Base-by-base conservation (phyloP, 2,329 filamentous ascomycete genomes). In the Beauveria scarabaeidicola region DNA sequence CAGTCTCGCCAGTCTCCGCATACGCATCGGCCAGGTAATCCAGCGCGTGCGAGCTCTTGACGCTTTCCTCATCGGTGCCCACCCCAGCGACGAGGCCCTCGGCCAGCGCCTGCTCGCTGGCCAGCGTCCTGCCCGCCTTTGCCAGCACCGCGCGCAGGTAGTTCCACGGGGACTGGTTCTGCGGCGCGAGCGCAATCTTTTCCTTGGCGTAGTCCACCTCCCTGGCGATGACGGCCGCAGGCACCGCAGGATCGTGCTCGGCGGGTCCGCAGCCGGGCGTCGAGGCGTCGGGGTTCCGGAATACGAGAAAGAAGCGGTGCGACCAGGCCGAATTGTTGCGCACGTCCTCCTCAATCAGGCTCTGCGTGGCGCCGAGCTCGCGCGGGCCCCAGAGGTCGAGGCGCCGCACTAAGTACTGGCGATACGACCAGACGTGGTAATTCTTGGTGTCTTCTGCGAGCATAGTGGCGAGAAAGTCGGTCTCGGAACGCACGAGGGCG, bases 241-340 rank as follows among this genome's bases (percentile, higher is more conserved):
- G 84, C 3, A 90, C 78, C 52, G 78, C 72, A 3, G 78, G 74
- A 65, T 87, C 84, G 59, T 73, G 69, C 60, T 79, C 77, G 1
- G 79, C 82, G 2, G 81, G 77, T 29, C 75, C 75, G 8, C 72
- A 70, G n/a, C 70, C 76, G 4, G 74, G 67, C 0, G 81, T 84
- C 13, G 77, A 75, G 25, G 75, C 67, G 1, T 66, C 76, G 21
- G 79, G 87, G 78, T 81, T 77, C 70, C 82, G 81, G 65, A 97
- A 96, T 19, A 93, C 85, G n/a, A 97, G 72, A 72, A 93, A 96
- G 79, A 94, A 97, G 55, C 94, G 87, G 77, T 99, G 93, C 65
- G 93, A 95, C 94, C 94, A 99, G 17, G 93, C 94, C 48, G 89
- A 94, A 73, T 99, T 99, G 77, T 99, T 99, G 68, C 92, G 83